A percentile compares a stretch with the other conserved stretches of the same genome.
These are phyloP conservation scores for Henningerozyma blattae DNA, from an alignment of 805 yeast species.

Conservation along the genomic window DNA sequence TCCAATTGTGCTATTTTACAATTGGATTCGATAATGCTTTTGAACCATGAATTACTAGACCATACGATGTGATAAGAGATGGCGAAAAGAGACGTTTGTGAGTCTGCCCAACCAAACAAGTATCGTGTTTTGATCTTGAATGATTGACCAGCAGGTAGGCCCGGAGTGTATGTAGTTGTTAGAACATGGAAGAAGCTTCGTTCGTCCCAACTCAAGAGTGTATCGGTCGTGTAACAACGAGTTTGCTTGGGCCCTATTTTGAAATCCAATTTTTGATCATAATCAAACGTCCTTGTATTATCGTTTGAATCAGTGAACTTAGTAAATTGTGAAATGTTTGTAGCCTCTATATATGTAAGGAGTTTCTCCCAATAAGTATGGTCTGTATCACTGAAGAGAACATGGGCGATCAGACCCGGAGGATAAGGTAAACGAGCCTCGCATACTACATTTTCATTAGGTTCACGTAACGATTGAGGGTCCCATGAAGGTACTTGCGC, in stretches of 20 bases:
- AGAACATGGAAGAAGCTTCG: constrained; percentile 38
- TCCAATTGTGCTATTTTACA: constrained; percentile 68
- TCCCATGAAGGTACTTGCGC: no score
- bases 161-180: constrained; percentile 65
- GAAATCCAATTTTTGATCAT: constrained; percentile 62
- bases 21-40: constrained; percentile 77
- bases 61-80: constrained; percentile 75
- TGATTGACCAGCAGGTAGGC: constrained; percentile 81
- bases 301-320: constrained; percentile 24
- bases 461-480: constrained; percentile 26
- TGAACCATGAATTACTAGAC: constrained; percentile 90
- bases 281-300: constrained; percentile 44
- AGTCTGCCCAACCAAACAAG: constrained; percentile 68
- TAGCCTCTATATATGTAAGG: constrained; percentile 27
- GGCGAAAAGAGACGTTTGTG: no score
- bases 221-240: constrained; percentile 52
- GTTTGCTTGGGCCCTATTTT: constrained; percentile 93
- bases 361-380: constrained; percentile 31
- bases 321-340: constrained; percentile 26
- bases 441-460: constrained; percentile 39
- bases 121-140: constrained; percentile 65
- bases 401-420: constrained; percentile 57
- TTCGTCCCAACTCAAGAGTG: constrained; percentile 38
- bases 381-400: constrained; percentile 57
- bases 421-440: constrained; percentile 53